phyloP scores from a whole-genome alignment of 768 basidiomycete species.

The Candolleomyces eurysporus region DNA sequence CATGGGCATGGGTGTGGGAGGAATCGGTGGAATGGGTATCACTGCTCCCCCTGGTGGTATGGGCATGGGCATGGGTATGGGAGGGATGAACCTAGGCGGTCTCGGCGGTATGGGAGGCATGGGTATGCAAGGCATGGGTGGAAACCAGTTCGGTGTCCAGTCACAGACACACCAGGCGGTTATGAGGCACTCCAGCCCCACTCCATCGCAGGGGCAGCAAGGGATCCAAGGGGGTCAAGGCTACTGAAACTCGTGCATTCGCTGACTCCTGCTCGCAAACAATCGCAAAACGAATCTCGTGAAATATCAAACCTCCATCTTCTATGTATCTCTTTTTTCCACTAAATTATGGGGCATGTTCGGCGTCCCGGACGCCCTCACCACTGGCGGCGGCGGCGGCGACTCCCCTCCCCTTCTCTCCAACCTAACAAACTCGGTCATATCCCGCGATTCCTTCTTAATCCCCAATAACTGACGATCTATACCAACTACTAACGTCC shows the following conservation, averaged over 20 bases:
- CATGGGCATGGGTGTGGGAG: slow-evolving; percentile 25
- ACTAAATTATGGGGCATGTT: too few species aligned
- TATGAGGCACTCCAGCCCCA: slow-evolving; percentile 78
- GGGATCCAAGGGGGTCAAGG: slow-evolving; percentile 44
- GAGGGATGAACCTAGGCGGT: slow-evolving; percentile 34
- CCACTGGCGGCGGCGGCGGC: too few species aligned
- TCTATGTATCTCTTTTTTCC: too few species aligned
- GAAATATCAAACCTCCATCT: too few species aligned
- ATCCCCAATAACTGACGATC: not conserved
- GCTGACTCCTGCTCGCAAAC: slow-evolving; percentile 8
- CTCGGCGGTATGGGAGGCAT: not conserved
- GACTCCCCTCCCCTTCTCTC: too few species aligned
- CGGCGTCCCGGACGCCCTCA: too few species aligned
- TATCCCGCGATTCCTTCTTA: not conserved
- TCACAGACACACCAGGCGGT: slow-evolving; percentile 83
- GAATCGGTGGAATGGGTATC: slow-evolving; percentile 13
- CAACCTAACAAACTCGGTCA: too few species aligned
- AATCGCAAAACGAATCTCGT: too few species aligned
- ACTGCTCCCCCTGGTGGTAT: slow-evolving; percentile 19
- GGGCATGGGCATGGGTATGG: slow-evolving; percentile 51
- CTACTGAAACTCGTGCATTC: slow-evolving; percentile 14
- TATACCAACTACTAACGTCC: not conserved
- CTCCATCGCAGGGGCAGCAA: slow-evolving; percentile 37
- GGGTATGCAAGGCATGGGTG: slow-evolving; percentile 16
- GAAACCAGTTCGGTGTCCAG: slow-evolving; percentile 40